Conservation (phyloP, 2,329 filamentous ascomycete species). For the Myriangium duriaei region DNA sequence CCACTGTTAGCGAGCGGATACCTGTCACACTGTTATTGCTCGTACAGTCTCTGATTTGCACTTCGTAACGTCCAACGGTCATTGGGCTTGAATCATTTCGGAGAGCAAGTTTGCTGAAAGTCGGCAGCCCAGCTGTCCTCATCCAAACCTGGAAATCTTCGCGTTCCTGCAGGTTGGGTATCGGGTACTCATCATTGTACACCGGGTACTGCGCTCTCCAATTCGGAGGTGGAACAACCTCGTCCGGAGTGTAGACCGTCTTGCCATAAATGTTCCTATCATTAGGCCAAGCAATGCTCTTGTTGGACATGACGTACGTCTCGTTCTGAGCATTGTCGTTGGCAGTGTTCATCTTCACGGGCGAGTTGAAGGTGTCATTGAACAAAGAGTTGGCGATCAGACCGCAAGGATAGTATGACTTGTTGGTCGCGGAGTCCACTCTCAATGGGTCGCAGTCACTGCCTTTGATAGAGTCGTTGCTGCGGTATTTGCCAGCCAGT, state of each 20-base stretch:
- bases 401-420: conserved; percentile 86
- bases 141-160: conserved; percentile 97
- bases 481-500: conserved; percentile 58
- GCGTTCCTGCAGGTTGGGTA: conserved; percentile 61
- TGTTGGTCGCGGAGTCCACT: conserved; percentile 30
- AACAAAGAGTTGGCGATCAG: conserved; percentile 94
- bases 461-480: conserved; percentile 46
- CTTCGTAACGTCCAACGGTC: conserved; percentile 57
- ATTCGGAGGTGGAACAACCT: conserved; percentile 75
- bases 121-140: conserved; percentile 85
- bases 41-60: conserved; percentile 71
- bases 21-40: too few species aligned
- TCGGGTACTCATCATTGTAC: conserved; percentile 54
- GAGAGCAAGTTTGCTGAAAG: conserved; percentile 85
- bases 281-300: conserved; percentile 74
- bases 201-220: conserved; percentile 62
- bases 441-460: conserved; percentile 65
- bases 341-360: conserved; percentile 46
- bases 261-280: conserved; percentile 68
- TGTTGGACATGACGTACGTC: conserved; percentile 64
- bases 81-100: conserved; percentile 64
- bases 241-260: conserved; percentile 49
- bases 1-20: conserved; percentile 20
- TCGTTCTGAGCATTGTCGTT: conserved; percentile 27
- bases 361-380: conserved; percentile 74